These are phyloP conservation scores for Solanum corneliomulleri DNA, from an alignment of 257 asterid genomes.

Conservation along the genomic window DNA sequence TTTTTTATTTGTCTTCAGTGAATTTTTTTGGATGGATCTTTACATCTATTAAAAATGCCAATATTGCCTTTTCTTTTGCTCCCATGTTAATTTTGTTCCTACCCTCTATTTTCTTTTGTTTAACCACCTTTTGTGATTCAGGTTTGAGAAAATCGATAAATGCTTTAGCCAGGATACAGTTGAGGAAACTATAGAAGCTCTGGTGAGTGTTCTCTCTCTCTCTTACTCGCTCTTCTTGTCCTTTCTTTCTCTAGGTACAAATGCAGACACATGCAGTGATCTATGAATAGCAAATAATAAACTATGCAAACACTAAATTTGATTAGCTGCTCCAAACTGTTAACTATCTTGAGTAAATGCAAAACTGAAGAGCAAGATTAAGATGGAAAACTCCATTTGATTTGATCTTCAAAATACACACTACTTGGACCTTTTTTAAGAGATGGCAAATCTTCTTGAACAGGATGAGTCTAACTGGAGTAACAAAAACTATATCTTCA, in stretches of 20 bases:
- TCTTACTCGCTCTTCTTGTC: neutral
- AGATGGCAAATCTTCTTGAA: neutral
- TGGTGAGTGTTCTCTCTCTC: constrained; percentile 38
- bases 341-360: neutral
- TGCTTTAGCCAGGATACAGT: constrained; percentile 63
- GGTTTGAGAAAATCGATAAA: constrained; percentile 66
- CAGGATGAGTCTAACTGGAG: neutral
- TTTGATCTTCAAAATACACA: neutral
- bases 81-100: neutral
- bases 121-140: constrained; percentile 11
- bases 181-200: constrained; percentile 82
- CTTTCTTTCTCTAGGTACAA: neutral
- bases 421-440: neutral
- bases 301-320: neutral
- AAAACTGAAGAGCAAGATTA: neutral
- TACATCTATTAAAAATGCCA: neutral
- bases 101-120: neutral
- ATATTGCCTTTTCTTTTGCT: neutral
- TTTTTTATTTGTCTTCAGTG: neutral
- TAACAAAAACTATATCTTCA: neutral
- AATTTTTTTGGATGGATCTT: neutral
- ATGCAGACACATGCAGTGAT: neutral
- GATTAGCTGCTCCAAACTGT: neutral
- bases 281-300: neutral
- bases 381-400: neutral